These are phyloP conservation scores for Arthrobotrys sinensis DNA, from an alignment of 2,329 filamentous ascomycete genomes.

Conservation along the genomic window DNA sequence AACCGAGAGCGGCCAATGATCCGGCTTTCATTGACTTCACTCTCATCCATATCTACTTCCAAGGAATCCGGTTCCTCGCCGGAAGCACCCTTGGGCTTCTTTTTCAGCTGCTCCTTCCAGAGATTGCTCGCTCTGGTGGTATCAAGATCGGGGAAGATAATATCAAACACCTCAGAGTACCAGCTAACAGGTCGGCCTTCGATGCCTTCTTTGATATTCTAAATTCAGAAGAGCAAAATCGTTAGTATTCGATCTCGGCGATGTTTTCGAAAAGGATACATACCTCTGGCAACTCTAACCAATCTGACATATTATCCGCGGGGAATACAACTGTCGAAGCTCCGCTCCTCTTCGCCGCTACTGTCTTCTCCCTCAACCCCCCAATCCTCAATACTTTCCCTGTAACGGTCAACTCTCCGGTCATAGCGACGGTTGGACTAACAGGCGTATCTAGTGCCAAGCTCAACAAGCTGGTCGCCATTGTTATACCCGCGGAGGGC, in stretches of 20 bases:
- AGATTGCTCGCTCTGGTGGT: constrained; percentile 78
- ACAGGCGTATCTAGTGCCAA: constrained; percentile 84
- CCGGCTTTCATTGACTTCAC: constrained; percentile 43
- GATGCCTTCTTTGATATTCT: constrained; percentile 99
- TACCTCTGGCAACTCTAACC: constrained; percentile 96
- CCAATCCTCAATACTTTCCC: constrained; percentile 97
- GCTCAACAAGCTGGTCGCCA: constrained; percentile 93
- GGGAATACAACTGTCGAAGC: constrained; percentile 96
- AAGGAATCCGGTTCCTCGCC: constrained; percentile 42
- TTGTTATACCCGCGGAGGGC: constrained; percentile 93
- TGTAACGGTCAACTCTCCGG: constrained; percentile 94
- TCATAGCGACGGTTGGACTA: constrained; percentile 94
- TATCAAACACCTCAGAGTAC: constrained; percentile 93
- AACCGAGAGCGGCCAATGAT: constrained; percentile 52
- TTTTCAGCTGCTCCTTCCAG: constrained; percentile 77
- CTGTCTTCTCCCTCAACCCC: constrained; percentile 94
- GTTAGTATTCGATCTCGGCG: not conserved
- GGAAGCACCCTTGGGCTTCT: constrained; percentile 42
- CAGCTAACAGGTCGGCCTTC: constrained; percentile 91
- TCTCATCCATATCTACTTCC: constrained; percentile 57
- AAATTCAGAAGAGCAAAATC: constrained; percentile 35
- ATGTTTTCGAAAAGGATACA: constrained; percentile 67
- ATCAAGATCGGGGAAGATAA: constrained; percentile 89
- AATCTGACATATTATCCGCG: constrained; percentile 94
- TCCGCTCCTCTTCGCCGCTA: constrained; percentile 91